These are phyloP conservation scores for Agrocybe praecox DNA, from an alignment of 768 basidiomycete species.

Conservation along the genomic window DNA sequence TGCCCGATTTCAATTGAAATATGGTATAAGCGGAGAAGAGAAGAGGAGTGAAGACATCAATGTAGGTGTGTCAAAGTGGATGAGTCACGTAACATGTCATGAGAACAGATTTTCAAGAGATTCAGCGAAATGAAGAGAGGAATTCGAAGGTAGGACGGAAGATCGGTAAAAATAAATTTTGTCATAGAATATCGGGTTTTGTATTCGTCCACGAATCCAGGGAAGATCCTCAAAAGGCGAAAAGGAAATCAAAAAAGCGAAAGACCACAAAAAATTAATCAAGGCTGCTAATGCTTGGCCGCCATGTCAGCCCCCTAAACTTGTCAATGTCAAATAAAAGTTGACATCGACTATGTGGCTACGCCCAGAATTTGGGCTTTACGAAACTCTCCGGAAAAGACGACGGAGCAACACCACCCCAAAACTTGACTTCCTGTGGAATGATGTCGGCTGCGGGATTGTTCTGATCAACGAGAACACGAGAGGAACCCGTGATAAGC, in stretches of 20 bases:
- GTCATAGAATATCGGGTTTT: background rate
- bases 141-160: background rate
- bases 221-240: background rate
- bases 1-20: background rate
- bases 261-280: background rate
- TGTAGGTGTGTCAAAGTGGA: background rate
- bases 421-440: background rate
- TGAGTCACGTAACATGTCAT: constrained; percentile 5
- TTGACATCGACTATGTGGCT: background rate
- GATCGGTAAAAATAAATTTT: background rate
- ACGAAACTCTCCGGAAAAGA: background rate
- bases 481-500: background rate
- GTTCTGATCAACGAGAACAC: background rate
- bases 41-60: background rate
- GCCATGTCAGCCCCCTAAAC: background rate
- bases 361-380: background rate
- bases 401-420: background rate
- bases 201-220: background rate
- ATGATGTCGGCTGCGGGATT: background rate
- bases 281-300: background rate
- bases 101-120: background rate
- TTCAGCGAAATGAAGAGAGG: background rate
- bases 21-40: background rate
- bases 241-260: background rate
- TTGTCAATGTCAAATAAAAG: background rate